Conservation (phyloP, 192 early-diverging fungal genomes). For the Entomortierella chlamydospora region DNA sequence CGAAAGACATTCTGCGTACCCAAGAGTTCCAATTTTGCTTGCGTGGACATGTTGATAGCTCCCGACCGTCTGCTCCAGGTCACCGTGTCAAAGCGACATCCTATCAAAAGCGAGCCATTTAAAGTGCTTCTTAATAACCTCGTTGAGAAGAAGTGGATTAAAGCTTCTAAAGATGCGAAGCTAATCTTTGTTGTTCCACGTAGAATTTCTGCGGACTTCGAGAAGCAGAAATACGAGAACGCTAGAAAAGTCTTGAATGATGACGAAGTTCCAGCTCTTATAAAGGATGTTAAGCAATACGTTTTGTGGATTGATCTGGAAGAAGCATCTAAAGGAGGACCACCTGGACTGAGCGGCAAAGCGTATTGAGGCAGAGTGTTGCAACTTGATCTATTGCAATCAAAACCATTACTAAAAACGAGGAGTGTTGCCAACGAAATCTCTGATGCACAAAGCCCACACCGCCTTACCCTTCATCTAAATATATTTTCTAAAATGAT, state of each 20-base stretch:
- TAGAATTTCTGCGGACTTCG: neutral
- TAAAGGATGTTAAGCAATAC: slow-evolving; percentile 7
- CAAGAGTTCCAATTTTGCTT: slow-evolving; percentile 7
- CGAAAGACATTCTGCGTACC: slow-evolving; percentile 9
- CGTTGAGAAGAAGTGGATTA: slow-evolving; percentile 4
- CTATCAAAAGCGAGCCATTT: slow-evolving; percentile 10
- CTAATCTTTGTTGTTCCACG: slow-evolving; percentile 19
- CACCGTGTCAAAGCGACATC: neutral
- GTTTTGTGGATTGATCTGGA: slow-evolving; percentile 19
- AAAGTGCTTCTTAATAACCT: slow-evolving; percentile 8
- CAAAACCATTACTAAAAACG: too few species aligned
- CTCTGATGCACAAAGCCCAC: too few species aligned
- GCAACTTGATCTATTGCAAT: too few species aligned
- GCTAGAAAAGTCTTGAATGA: neutral
- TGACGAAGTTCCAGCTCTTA: neutral
- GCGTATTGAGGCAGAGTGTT: too few species aligned
- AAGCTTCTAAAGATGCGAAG: neutral
- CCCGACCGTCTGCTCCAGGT: slow-evolving; percentile 9
- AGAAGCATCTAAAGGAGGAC: neutral
- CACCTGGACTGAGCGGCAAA: slow-evolving; percentile 1
- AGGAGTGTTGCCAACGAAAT: too few species aligned
- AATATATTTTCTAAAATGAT: too few species aligned
- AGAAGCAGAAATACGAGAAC: slow-evolving; percentile 14
- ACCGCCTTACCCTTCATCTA: too few species aligned
- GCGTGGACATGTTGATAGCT: slow-evolving; percentile 9